Evolutionary conservation across 2,329 filamentous ascomycete genomes (phyloP).

Genomic region (Cordyceps cicadae): DNA sequence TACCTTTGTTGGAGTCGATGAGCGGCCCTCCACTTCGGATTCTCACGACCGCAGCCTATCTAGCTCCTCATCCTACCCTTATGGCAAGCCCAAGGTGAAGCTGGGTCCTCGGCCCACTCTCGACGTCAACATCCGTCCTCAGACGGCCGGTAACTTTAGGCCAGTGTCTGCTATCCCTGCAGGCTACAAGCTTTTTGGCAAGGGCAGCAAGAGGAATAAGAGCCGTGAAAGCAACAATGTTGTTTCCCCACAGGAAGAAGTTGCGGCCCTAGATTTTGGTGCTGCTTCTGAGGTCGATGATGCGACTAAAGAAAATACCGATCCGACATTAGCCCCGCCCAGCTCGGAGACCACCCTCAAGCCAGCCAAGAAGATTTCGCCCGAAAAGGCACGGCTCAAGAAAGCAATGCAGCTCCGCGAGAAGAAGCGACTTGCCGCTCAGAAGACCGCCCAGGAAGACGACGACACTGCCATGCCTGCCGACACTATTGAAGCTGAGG

Average conservation of each 20-base stretch:
- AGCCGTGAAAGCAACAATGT: constrained; percentile 18
- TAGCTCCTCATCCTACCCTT: constrained; percentile 39
- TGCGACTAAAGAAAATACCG: constrained; percentile 13
- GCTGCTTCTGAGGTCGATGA: constrained; percentile 16
- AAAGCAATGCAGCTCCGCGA: constrained; percentile 88
- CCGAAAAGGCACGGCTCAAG: constrained; percentile 87
- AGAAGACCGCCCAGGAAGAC: constrained; percentile 18
- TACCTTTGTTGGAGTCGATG: constrained; percentile 40
- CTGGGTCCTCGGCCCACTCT: constrained; percentile 76
- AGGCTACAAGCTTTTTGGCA: constrained; percentile 64
- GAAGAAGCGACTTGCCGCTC: constrained; percentile 47
- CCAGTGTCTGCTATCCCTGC: constrained; percentile 73
- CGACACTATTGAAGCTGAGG: constrained; percentile 14
- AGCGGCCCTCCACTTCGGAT: constrained; percentile 35
- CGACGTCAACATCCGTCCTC: constrained; percentile 52
- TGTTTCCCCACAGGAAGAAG: constrained; percentile 28
- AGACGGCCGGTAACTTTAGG: constrained; percentile 54
- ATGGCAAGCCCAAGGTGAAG: constrained; percentile 73
- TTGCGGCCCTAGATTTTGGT: constrained; percentile 29
- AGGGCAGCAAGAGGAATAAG: constrained; percentile 42
- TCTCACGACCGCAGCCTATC: constrained; percentile 35
- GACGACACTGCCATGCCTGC: constrained; percentile 17
- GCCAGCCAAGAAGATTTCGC: constrained; percentile 55
- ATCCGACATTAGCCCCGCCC: constrained; percentile 14
- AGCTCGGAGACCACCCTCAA: constrained; percentile 30